Base-by-base conservation (phyloP, 2,329 filamentous ascomycete genomes). In the Fusarium begoniae region DNA sequence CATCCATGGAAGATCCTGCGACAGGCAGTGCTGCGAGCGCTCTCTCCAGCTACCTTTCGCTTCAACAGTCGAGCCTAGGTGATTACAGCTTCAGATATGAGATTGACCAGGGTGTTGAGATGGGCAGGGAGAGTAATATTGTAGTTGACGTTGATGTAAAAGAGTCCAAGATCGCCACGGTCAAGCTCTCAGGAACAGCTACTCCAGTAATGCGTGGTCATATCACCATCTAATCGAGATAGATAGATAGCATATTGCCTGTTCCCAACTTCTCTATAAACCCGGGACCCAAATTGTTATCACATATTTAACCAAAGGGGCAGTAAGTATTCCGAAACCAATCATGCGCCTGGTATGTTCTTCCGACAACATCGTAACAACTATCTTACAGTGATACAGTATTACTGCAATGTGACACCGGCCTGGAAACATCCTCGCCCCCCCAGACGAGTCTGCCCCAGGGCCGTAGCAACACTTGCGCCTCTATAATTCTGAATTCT, bases 91-190 rank as follows among this genome's bases (percentile, higher is more conserved):
- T 79, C 50, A 82, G 80, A 61, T 91, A 88, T 73, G 83, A 86
- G 65, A 82, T 93, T 70, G 88, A 88, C 66, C 91, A 93, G 82
- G 91, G 91, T 2, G 89, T 92, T 15, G 91, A 93, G 81, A 92
- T 93, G 88, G 90, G 90, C 11, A 82, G 90, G 72, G 82, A 82
- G 79, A 90, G 88, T 75, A 82, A 86, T 55, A 89, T 90, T 54
- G 76, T 80, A 44, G 85, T 89, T 41, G 83, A 87, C 63, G 83
- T 87, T n/a, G 72, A 66, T 41, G 59, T 80, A 43, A 80, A 80
- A 53, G 79, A 78, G 63, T 74, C 76, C 28, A 69, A 77, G 44
- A 78, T 84, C 45, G 73, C 79, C 43, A 69, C 69, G 14, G 80
- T 83, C 37, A 78, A 77, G 43, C 76, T 84, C 54, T 79, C 79